These are phyloP conservation scores for Cyberlindnera galapagoensis DNA, from an alignment of 805 yeast genomes.

Conservation along the genomic window DNA sequence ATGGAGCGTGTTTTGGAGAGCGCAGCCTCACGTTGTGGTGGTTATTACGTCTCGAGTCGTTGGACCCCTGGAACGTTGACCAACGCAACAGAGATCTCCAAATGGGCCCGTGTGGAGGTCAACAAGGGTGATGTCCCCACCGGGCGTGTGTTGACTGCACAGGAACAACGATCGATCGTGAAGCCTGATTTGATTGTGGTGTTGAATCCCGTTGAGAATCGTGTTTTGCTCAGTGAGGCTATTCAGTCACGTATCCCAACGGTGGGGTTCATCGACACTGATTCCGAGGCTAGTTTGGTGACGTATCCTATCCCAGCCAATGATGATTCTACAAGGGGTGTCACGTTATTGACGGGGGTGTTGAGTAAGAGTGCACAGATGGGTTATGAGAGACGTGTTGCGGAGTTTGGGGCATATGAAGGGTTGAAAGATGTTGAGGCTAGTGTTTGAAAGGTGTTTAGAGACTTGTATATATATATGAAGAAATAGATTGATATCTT, in stretches of 20 bases:
- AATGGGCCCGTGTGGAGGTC: slow-evolving; percentile 66
- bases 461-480: no score
- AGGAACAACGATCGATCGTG: slow-evolving; percentile 46
- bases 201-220: slow-evolving; percentile 82
- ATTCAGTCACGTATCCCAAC: slow-evolving; percentile 81
- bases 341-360: slow-evolving; percentile 74
- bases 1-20: slow-evolving; percentile 67
- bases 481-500: no score
- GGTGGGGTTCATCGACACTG: slow-evolving; percentile 89
- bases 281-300: slow-evolving; percentile 81
- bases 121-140: slow-evolving; percentile 69
- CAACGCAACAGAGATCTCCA: slow-evolving; percentile 63
- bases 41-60: slow-evolving; percentile 73
- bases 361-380: slow-evolving; percentile 78
- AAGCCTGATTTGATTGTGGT: slow-evolving; percentile 88
- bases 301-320: slow-evolving; percentile 96
- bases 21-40: slow-evolving; percentile 73
- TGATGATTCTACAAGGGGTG: slow-evolving; percentile 82
- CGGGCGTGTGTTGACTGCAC: slow-evolving; percentile 44
- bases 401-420: slow-evolving; percentile 6
- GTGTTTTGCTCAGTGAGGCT: slow-evolving; percentile 77
- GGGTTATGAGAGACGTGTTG: slow-evolving; percentile 44
- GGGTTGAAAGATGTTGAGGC: no score
- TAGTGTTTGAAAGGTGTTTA: no score
- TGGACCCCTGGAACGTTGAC: slow-evolving; percentile 97